These are phyloP conservation scores for Trichoderma hamatum DNA, from an alignment of 2,329 filamentous ascomycete genomes.

Conservation along the genomic window DNA sequence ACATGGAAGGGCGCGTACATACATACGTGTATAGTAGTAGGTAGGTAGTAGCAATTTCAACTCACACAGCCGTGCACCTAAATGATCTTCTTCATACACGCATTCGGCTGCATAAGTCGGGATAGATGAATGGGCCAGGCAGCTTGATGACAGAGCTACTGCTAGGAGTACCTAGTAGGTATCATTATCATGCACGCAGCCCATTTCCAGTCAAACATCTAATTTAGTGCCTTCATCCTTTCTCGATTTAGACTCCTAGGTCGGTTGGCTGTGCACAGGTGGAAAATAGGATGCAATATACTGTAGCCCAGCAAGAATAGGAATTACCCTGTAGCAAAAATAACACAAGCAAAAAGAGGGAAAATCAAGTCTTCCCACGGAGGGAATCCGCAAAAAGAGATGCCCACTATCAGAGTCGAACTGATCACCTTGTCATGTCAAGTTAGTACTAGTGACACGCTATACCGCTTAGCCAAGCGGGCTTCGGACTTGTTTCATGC, in stretches of 20 bases:
- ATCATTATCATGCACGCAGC: background rate
- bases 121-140: background rate
- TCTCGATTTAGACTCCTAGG: background rate
- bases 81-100: background rate
- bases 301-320: too few species aligned
- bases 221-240: background rate
- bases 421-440: constrained; percentile 28
- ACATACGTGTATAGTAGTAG: too few species aligned
- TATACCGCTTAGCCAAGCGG: constrained; percentile 29
- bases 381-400: background rate
- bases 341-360: background rate
- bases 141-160: too few species aligned
- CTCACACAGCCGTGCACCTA: background rate
- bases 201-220: background rate
- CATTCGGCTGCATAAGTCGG: background rate
- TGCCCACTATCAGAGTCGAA: constrained; percentile 28
- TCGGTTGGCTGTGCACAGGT: background rate
- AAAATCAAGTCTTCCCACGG: background rate
- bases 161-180: too few species aligned
- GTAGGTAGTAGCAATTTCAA: background rate
- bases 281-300: background rate
- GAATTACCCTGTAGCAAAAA: too few species aligned
- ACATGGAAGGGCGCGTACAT: background rate
- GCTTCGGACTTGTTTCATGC: constrained; percentile 2
- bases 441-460: constrained; percentile 27